A percentile compares a stretch with the other conserved stretches of the same genome.
phyloP scores from a whole-genome alignment of 192 early-diverging fungal genomes.

The Coemansia sp. region DNA sequence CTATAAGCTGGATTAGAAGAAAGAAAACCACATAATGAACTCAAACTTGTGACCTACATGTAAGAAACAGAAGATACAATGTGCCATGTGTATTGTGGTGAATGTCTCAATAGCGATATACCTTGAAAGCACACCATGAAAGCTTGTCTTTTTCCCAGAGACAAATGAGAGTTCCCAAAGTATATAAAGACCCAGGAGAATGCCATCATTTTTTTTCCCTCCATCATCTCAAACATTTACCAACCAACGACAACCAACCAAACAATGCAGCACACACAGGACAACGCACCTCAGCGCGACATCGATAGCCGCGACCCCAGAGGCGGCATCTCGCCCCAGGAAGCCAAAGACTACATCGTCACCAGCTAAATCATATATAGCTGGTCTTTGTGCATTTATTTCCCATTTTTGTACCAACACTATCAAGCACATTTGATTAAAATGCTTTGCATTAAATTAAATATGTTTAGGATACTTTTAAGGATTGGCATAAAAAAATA shows the following conservation, averaged over 20 bases:
- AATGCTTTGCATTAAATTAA: neutral
- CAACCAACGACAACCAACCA: neutral
- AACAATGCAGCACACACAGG: neutral
- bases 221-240: too few relatives aligned
- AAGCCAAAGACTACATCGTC: slow-evolving; percentile 27
- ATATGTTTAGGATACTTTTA: neutral
- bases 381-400: too few relatives aligned
- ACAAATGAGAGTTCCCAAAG: too few relatives aligned
- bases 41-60: too few relatives aligned
- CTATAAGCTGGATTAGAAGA: too few relatives aligned
- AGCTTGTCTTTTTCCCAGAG: neutral
- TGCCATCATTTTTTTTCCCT: too few relatives aligned
- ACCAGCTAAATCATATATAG: neutral
- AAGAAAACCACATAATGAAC: neutral
- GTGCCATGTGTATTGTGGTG: too few relatives aligned
- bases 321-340: slow-evolving; percentile 23
- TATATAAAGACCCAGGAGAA: too few relatives aligned
- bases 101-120: neutral
- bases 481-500: too few relatives aligned
- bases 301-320: slow-evolving; percentile 31
- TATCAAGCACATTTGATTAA: slow-evolving; percentile 5
- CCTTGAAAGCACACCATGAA: slow-evolving; percentile 2
- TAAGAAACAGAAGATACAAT: too few relatives aligned
- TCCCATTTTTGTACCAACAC: neutral
- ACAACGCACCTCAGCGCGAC: slow-evolving; percentile 10